Percentiles rank a stretch among this genome's conserved stretches.
Evolutionary conservation across 805 yeast genomes (phyloP).

Genomic region (Saitoella complicata): DNA sequence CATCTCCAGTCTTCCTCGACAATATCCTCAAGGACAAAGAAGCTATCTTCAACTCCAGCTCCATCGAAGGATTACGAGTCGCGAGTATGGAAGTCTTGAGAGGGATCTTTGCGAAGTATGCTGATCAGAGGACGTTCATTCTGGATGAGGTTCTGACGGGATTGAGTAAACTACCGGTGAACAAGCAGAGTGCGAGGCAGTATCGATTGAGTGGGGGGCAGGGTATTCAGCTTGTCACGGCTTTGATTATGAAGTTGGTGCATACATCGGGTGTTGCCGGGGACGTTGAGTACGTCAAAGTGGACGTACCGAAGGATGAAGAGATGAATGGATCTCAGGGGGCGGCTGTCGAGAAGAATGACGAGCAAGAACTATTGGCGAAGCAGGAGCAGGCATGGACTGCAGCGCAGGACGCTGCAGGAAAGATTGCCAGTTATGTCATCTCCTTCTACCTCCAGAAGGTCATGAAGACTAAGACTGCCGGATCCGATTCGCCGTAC

Average conservation of each 20-base stretch:
- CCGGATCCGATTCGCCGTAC: slow-evolving; percentile 12
- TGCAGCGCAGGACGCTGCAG: slow-evolving; percentile 5
- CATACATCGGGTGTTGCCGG: slow-evolving; percentile 23
- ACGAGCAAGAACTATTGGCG: no score
- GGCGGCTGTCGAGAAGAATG: no score
- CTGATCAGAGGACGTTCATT: slow-evolving; percentile 42
- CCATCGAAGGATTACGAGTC: slow-evolving; percentile 20
- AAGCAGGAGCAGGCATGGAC: no score
- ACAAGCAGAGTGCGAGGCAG: slow-evolving; percentile 30
- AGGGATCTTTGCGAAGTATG: slow-evolving; percentile 16
- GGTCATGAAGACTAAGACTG: slow-evolving; percentile 12
- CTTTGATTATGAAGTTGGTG: slow-evolving; percentile 29
- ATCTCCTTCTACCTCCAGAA: slow-evolving; percentile 13
- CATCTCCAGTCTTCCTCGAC: slow-evolving; percentile 28
- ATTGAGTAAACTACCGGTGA: slow-evolving; percentile 33
- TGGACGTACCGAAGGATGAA: slow-evolving; percentile 2
- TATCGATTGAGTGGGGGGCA: slow-evolving; percentile 29
- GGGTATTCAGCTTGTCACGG: slow-evolving; percentile 33
- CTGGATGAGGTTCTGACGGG: slow-evolving; percentile 42
- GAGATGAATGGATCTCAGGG: slow-evolving; percentile 1
- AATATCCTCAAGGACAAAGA: slow-evolving; percentile 15
- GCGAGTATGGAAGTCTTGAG: slow-evolving; percentile 13
- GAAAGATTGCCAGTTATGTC: slow-evolving; percentile 10
- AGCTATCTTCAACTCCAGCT: slow-evolving; percentile 13
- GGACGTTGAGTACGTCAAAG: slow-evolving; percentile 6